Base-by-base conservation (phyloP, 2,329 filamentous ascomycete genomes). In the Paecilomyces variotii region DNA sequence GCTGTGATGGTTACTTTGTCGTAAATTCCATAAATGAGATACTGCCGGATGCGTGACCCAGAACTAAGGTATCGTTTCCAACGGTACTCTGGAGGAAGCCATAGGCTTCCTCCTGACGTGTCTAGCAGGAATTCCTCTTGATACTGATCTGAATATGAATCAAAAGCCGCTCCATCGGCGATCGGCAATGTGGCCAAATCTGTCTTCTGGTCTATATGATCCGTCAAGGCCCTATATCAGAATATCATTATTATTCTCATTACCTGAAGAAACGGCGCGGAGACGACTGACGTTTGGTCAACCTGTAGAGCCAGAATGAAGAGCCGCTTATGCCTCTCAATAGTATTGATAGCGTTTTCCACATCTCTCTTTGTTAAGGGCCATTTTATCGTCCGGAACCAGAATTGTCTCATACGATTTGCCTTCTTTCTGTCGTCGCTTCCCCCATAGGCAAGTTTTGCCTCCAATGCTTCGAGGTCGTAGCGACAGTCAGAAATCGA, bases 371-470 rank as follows among this genome's bases (percentile, higher is more conserved):
- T 63, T 34, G 67, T 63, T 34, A 73, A 60, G 2, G 70, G 68
- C 68, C 70, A 73, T 49, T 67, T 70, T 19, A 71, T 60, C 19
- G 67, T 63, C 57, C 68, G 64, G 26, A 68, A 24, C 52, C 63
- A 66, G 35, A 65, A 34, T 58, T 58, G 66, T 1, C 59, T 67
- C 64, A 67, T 67, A 45, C 51, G 54, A 32, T 32, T 32, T 32
- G 7, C 30, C 30, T 32, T 14, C 54, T 63, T 32, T 57, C 53
- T 49, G 55, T 32, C 56, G 9, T 56, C 35, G 4, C 5, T 45
- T 2, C 56, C 54, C 64, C 60, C 49, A 68, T 49, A 32, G 11
- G 30, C 10, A 10, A 32, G 30, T 39, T 56, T 65, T 30, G 49
- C 54, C 49, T 60, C 55, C 25, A 64, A 54, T 9, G 3, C 27